A percentile compares a stretch with the other conserved stretches of the same genome.
These are phyloP conservation scores for Talaromyces piceae DNA, from an alignment of 2,329 filamentous ascomycete genomes.

Conservation along the genomic window DNA sequence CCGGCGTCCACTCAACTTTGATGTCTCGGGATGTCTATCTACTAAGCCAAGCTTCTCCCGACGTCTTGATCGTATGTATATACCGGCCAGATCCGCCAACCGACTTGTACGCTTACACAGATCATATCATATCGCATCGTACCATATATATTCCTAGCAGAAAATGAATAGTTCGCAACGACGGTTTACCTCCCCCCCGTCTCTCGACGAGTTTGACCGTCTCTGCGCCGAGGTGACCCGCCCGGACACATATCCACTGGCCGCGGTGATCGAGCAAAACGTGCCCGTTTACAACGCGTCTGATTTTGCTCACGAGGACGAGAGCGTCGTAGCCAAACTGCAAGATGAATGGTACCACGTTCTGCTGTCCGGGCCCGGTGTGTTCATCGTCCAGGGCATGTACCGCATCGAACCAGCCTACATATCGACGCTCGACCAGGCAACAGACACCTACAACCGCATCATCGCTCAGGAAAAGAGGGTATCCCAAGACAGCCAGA, in stretches of 20 bases:
- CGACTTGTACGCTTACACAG: too few relatives aligned
- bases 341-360: slow-evolving; percentile 57
- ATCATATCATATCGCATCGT: too few relatives aligned
- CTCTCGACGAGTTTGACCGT: slow-evolving; percentile 38
- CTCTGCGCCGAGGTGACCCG: slow-evolving; percentile 38
- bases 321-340: slow-evolving; percentile 33
- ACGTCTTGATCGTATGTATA: too few relatives aligned
- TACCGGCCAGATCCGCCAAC: too few relatives aligned
- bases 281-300: slow-evolving; percentile 50
- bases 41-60: too few relatives aligned
- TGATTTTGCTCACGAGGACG: slow-evolving; percentile 9
- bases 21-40: too few relatives aligned
- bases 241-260: slow-evolving; percentile 41
- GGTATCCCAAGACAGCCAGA: slow-evolving; percentile 7
- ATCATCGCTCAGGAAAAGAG: slow-evolving; percentile 43
- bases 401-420: slow-evolving; percentile 33
- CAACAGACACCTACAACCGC: slow-evolving; percentile 41
- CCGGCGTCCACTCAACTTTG: too few relatives aligned
- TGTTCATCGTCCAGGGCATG: slow-evolving; percentile 51
- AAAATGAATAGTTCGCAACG: too few relatives aligned
- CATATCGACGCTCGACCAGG: slow-evolving; percentile 34
- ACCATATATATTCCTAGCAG: too few relatives aligned
- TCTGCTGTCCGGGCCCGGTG: slow-evolving; percentile 50
- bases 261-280: slow-evolving; percentile 40
- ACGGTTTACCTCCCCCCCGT: slow-evolving; percentile 22